A percentile compares a stretch with the other conserved stretches of the same genome.
Conservation (phyloP, 2,329 filamentous ascomycete species). For the Fusarium sp. region DNA sequence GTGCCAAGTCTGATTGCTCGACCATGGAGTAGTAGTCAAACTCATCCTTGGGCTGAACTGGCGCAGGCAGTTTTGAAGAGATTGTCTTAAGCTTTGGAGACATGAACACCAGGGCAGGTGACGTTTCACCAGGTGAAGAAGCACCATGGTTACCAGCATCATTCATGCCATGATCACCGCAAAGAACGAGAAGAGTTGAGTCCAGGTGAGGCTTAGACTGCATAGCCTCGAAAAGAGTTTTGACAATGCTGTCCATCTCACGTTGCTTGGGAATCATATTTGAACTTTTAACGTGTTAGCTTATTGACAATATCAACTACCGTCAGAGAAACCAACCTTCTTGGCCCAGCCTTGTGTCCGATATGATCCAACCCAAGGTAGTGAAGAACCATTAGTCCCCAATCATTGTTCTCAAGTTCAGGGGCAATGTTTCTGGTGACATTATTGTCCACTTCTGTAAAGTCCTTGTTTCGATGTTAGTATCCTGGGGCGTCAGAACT, state of each 20-base stretch:
- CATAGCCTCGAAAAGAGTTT: conserved; percentile 81
- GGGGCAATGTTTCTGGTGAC: conserved; percentile 88
- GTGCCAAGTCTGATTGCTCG: conserved; percentile 95
- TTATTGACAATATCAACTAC: neutral
- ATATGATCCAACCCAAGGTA: conserved; percentile 98
- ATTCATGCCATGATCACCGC: conserved; percentile 99
- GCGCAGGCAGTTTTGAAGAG: conserved; percentile 59
- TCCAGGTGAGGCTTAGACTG: conserved; percentile 76
- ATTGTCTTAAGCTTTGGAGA: conserved; percentile 81
- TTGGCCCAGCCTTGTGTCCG: conserved; percentile 93
- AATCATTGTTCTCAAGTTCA: conserved; percentile 83
- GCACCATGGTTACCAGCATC: conserved; percentile 97
- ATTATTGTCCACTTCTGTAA: conserved; percentile 97
- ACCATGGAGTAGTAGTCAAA: conserved; percentile 87
- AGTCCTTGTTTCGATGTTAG: conserved; percentile 72
- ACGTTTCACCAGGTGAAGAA: conserved; percentile 93
- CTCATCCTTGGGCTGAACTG: conserved; percentile 71
- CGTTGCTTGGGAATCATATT: conserved; percentile 93
- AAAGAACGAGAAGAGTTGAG: conserved; percentile 85
- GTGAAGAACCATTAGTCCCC: conserved; percentile 94
- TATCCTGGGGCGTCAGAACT: neutral
- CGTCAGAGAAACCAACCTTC: conserved; percentile 65
- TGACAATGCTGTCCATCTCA: conserved; percentile 92
- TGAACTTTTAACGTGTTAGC: conserved; percentile 63
- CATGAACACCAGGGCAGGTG: conserved; percentile 89